Evolutionary conservation across 2,329 filamentous ascomycete species (phyloP).

Genomic region (Fusarium torreyae): DNA sequence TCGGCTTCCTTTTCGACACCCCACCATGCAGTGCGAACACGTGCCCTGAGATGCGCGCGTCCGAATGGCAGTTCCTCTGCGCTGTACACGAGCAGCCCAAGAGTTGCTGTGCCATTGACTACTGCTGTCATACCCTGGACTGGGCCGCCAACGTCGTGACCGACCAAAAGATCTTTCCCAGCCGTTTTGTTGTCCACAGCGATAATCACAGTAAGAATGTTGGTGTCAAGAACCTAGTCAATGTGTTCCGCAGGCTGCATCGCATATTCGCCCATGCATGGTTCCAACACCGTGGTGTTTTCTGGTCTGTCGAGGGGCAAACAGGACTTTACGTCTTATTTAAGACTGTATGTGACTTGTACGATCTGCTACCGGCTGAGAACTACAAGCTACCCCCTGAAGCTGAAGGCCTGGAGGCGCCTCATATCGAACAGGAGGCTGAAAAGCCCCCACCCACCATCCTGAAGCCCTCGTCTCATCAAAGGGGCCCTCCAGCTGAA

Average conservation of each 20-base stretch:
- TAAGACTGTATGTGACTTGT: constrained; percentile 95
- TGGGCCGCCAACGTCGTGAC: constrained; percentile 97
- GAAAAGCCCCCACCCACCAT: constrained; percentile 55
- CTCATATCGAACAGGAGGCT: constrained; percentile 59
- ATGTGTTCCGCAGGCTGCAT: constrained; percentile 94
- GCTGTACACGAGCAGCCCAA: constrained; percentile 98
- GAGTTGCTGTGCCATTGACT: constrained; percentile 97
- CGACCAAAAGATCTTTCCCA: constrained; percentile 95
- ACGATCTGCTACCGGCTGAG: constrained; percentile 89
- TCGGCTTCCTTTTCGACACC: constrained; percentile 91
- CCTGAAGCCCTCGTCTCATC: constrained; percentile 54
- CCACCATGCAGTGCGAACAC: constrained; percentile 91
- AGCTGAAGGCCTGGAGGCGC: constrained; percentile 84
- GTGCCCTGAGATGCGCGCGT: constrained; percentile 98
- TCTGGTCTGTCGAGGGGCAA: constrained; percentile 92
- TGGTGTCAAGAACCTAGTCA: constrained; percentile 88
- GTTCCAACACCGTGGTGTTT: constrained; percentile 96
- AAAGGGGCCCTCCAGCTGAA: constrained; percentile 54
- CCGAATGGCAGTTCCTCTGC: constrained; percentile 99
- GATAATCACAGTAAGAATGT: constrained; percentile 72
- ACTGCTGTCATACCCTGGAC: constrained; percentile 98
- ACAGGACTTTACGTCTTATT: constrained; percentile 97
- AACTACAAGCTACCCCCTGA: constrained; percentile 97
- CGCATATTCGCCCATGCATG: constrained; percentile 98
- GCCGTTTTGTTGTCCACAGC: constrained; percentile 75